Percentiles rank a stretch among this genome's conserved stretches.
phyloP scores from a whole-genome alignment of 345 rosid genomes.

The Psidium friedrichsthalianum region DNA sequence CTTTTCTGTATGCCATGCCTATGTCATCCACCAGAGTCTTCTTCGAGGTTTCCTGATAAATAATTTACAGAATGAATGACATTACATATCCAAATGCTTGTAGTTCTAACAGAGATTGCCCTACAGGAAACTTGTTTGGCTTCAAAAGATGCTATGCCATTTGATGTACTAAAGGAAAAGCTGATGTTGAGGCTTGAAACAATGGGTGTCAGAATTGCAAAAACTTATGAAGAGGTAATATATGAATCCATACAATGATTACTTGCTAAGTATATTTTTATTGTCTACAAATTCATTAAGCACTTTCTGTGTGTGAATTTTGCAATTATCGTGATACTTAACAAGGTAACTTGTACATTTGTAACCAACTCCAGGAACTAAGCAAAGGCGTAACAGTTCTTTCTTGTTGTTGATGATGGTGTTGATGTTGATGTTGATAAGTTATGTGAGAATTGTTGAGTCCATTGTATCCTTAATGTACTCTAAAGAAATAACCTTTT shows the following conservation, averaged over 20 bases:
- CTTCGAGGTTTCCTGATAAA: constrained; percentile 55
- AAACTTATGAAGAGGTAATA: constrained; percentile 79
- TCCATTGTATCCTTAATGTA: background rate
- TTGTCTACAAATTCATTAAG: background rate
- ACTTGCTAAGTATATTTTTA: background rate
- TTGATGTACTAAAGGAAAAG: constrained; percentile 67
- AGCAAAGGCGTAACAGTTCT: background rate
- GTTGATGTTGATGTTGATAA: background rate
- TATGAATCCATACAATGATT: background rate
- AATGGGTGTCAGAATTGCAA: constrained; percentile 55
- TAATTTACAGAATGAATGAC: background rate
- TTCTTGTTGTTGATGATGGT: background rate
- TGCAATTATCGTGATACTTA: background rate
- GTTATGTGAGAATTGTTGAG: background rate
- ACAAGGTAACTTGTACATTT: background rate
- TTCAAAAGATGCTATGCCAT: constrained; percentile 84
- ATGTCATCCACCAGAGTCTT: constrained; percentile 74
- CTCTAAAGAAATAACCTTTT: background rate
- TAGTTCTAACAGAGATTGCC: background rate
- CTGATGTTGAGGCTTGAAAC: constrained; percentile 70
- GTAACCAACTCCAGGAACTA: background rate
- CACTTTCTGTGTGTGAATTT: background rate
- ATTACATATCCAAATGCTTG: background rate
- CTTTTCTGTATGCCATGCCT: constrained; percentile 89
- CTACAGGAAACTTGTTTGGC: constrained; percentile 96